Conservation (phyloP, 495 filamentous ascomycete species). For the Lasiosphaeria miniovina region DNA sequence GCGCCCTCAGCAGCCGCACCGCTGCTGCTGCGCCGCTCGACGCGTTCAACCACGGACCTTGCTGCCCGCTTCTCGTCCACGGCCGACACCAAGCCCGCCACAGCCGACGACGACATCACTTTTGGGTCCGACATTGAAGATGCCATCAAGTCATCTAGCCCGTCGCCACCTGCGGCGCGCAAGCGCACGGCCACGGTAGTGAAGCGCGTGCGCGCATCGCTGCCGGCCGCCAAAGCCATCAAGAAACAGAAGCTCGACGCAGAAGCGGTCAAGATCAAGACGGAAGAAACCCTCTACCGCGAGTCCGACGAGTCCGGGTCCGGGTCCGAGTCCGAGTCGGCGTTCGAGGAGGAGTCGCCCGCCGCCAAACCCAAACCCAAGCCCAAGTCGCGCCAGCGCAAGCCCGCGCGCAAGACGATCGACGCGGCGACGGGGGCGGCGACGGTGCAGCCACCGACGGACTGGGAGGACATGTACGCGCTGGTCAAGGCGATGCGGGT, state of each 20-base stretch:
- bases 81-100: constrained; percentile 28
- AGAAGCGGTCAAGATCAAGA: constrained; percentile 19
- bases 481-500: constrained; percentile 76
- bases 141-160: constrained; percentile 35
- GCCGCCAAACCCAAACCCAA: constrained; percentile 27
- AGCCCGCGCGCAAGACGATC: constrained; percentile 64
- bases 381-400: constrained; percentile 46
- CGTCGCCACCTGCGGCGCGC: constrained; percentile 22
- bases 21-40: constrained; percentile 42
- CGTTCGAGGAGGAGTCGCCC: constrained; percentile 7
- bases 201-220: constrained; percentile 4
- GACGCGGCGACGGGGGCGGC: constrained; percentile 51
- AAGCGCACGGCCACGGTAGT: constrained; percentile 50
- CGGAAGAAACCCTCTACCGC: constrained; percentile 10
- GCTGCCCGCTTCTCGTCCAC: constrained; percentile 41
- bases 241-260: constrained; percentile 15
- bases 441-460: constrained; percentile 62
- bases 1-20: constrained; percentile 19
- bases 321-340: constrained; percentile 11
- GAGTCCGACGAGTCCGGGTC: no score
- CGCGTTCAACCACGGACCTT: constrained; percentile 38
- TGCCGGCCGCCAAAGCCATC: constrained; percentile 10
- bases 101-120: constrained; percentile 26
- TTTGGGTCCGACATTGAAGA: constrained; percentile 62
- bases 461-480: constrained; percentile 84